phyloP scores from a whole-genome alignment of 257 asterid genomes.

The Leptodermis oblonga region DNA sequence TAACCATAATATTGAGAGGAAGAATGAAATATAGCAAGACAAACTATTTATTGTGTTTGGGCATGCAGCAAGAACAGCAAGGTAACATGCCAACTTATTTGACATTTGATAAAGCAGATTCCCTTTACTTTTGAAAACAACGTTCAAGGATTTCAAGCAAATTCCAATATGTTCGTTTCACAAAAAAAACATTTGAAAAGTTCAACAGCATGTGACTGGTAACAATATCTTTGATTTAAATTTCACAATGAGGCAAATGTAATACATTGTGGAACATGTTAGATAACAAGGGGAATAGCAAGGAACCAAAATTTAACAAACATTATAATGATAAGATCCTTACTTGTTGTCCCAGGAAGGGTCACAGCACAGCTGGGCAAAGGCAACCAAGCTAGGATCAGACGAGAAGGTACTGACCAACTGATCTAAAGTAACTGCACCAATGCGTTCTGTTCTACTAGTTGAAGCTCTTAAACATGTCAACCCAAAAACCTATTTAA shows the following conservation, averaged over 20 bases:
- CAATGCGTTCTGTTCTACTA: conserved; percentile 35
- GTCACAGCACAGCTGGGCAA: conserved; percentile 84
- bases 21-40: background rate
- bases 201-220: background rate
- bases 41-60: background rate
- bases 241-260: background rate
- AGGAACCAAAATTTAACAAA: background rate
- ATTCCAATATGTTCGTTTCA: background rate
- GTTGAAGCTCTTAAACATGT: conserved; percentile 43
- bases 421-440: conserved; percentile 73
- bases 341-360: conserved; percentile 76
- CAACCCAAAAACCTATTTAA: conserved; percentile 69
- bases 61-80: background rate
- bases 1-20: background rate
- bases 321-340: conserved; percentile 16
- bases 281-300: background rate
- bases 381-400: conserved; percentile 91
- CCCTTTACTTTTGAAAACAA: background rate
- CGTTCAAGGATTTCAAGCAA: background rate
- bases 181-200: background rate
- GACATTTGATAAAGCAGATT: background rate
- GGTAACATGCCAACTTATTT: background rate
- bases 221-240: background rate
- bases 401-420: conserved; percentile 90
- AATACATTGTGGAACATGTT: background rate